Percentiles rank a stretch among this genome's conserved stretches.
phyloP scores from a whole-genome alignment of 106 monocot species.

The Dendrobium huoshanense region DNA sequence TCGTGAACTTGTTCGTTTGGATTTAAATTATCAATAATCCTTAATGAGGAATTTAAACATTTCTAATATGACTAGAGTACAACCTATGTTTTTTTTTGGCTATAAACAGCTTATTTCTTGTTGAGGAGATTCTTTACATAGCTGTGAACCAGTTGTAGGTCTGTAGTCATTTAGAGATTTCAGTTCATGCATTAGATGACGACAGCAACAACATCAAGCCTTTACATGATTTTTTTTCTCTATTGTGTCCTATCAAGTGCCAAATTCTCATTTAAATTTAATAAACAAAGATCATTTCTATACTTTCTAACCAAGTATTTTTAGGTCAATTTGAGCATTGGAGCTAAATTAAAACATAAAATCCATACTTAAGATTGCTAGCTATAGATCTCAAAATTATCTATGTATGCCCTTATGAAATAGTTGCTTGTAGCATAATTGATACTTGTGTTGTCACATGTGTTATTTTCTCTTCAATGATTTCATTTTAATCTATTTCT shows the following conservation, averaged over 20 bases:
- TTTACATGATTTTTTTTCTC: too few species aligned
- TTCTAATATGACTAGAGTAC: neutral
- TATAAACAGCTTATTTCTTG: neutral
- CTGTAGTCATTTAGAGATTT: neutral
- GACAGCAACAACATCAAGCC: too few species aligned
- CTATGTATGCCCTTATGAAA: neutral
- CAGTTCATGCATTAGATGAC: neutral
- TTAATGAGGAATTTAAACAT: neutral
- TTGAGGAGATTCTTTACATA: neutral
- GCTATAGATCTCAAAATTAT: neutral
- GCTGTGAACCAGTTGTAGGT: too few species aligned
- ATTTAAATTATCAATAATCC: neutral
- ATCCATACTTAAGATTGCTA: neutral
- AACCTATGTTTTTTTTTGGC: neutral
- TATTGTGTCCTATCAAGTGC: too few species aligned
- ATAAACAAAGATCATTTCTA: too few species aligned
- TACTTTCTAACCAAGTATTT: too few species aligned
- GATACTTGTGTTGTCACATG: neutral
- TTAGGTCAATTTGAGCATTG: neutral
- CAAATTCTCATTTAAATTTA: too few species aligned
- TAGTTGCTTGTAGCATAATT: conserved; percentile 1
- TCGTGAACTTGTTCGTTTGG: neutral
- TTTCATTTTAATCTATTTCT: neutral
- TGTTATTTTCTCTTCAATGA: neutral
- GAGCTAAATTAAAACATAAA: neutral